Evolutionary conservation across 2,329 filamentous ascomycete genomes (phyloP), one percentile per base, ranked within the genome.

Genomic region (Talaromyces sp.): DNA sequence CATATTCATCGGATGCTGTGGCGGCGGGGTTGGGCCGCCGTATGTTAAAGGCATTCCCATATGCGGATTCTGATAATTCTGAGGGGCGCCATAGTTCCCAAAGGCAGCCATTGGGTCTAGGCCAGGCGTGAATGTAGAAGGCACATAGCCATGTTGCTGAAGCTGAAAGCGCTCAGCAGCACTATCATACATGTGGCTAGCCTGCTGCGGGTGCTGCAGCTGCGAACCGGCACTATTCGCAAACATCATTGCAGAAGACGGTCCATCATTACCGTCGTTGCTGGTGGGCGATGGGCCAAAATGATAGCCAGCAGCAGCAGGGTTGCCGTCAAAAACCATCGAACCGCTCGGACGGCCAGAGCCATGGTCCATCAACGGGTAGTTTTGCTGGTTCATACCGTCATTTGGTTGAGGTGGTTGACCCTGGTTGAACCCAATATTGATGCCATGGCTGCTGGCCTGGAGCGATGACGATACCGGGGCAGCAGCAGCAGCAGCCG

Each of bases 61-160:
- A 19, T 54, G 28, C 6, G 53, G 30, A 22, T 33, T 47, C 25
- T 55, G 60, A n/a, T 51, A 44, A 57, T 62, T 44, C 3, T 17
- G 55, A n/a, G 57, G 25, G 33, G 39, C 52, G 1, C 22, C 28
- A 27, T 52, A 62, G 30, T 19, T 22, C 6, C 39, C 30, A 52
- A 62, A 59, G 39, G 60, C 51, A 8, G 60, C 13, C 52, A 62
- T 57, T n/a, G 56, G 57, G 30, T 62, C 52, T 32, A 59, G 25
- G 15, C 36, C 27, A 15, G 59, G 33, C 25, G 60, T 32, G 32
- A 49, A 58, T n/a, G 55, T 25, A n/a, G 57, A n/a, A 13, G 60
- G 28, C 27, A 51, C 54, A 42, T 52, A 62, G n/a, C 19, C 30
- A n/a, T 56, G 15, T 19, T 56, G 15, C 15, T 52, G 42, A 27